A percentile compares a stretch with the other conserved stretches of the same genome.
Evolutionary conservation across 176 grass and related monocot species (phyloP).

Genomic region (Phoenix dactylifera): DNA sequence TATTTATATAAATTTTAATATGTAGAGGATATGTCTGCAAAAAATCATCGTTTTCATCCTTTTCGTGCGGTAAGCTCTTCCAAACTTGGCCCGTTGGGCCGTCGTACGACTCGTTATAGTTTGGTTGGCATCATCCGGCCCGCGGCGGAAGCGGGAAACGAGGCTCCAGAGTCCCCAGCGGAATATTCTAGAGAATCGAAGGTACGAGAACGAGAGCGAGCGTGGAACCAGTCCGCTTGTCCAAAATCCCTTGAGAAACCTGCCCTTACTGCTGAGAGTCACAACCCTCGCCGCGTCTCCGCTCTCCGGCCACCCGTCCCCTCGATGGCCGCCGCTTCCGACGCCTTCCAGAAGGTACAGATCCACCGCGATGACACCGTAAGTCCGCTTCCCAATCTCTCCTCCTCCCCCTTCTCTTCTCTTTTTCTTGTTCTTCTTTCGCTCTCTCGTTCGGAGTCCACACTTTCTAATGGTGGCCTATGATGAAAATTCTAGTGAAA

Average conservation of each 20-base stretch:
- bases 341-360: conserved; percentile 62
- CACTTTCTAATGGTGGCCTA: neutral
- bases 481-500: neutral
- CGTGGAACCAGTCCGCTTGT: too few species aligned
- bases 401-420: neutral
- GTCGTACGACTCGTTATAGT: too few species aligned
- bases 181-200: too few species aligned
- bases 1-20: too few species aligned
- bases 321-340: conserved; percentile 35
- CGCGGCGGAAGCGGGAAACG: too few species aligned
- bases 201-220: too few species aligned
- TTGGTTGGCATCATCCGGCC: too few species aligned
- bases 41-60: too few species aligned
- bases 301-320: conserved; percentile 12
- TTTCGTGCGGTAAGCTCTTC: too few species aligned
- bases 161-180: too few species aligned
- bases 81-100: too few species aligned
- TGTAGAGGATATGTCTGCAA: too few species aligned
- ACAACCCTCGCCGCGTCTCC: neutral
- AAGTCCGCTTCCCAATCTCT: neutral
- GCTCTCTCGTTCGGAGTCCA: neutral
- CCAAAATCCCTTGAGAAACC: neutral
- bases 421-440: neutral
- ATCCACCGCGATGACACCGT: conserved; percentile 78
- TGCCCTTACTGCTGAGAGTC: conserved; percentile 15